Conservation (phyloP, 768 basidiomycete genomes). For the Atractiella rhizophila region DNA sequence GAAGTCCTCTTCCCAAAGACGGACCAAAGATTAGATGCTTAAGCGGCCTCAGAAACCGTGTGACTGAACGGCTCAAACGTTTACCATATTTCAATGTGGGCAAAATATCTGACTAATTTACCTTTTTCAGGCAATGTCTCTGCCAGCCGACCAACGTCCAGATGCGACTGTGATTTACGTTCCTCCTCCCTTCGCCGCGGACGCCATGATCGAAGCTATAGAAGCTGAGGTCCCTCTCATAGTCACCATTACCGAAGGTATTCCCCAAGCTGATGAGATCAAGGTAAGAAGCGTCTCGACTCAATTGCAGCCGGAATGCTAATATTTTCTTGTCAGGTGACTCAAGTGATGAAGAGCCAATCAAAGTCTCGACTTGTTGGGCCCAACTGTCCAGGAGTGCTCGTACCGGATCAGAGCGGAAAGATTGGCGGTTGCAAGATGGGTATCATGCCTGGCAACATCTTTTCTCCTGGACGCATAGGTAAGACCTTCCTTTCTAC, state of each 20-base stretch:
- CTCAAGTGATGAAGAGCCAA: slow-evolving; percentile 80
- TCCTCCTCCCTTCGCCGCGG: slow-evolving; percentile 82
- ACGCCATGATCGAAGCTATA: slow-evolving; percentile 95
- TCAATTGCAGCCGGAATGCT: not conserved
- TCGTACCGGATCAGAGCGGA: slow-evolving; percentile 36
- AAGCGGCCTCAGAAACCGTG: too few relatives aligned
- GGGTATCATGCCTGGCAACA: slow-evolving; percentile 89
- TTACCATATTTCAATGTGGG: too few relatives aligned
- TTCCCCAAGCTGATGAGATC: slow-evolving; percentile 92
- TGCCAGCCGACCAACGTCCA: slow-evolving; percentile 48
- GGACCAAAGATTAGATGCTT: too few relatives aligned
- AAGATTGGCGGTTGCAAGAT: slow-evolving; percentile 68
- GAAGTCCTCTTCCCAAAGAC: too few relatives aligned
- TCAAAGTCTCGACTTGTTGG: slow-evolving; percentile 86
- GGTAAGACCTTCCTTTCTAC: slow-evolving; percentile 29
- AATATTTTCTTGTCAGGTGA: slow-evolving; percentile 33
- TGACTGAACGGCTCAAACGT: too few relatives aligned
- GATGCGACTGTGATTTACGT: slow-evolving; percentile 95
- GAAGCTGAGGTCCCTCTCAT: slow-evolving; percentile 93
- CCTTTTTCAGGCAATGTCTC: not conserved
- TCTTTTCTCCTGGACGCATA: slow-evolving; percentile 86
- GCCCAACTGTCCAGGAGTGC: slow-evolving; percentile 95
- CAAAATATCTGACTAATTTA: not conserved
- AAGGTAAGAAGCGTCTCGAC: slow-evolving; percentile 30
- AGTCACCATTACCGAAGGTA: slow-evolving; percentile 96